phyloP scores from a whole-genome alignment of 2,329 filamentous ascomycete species.

The Magnaporthiopsis poae region DNA sequence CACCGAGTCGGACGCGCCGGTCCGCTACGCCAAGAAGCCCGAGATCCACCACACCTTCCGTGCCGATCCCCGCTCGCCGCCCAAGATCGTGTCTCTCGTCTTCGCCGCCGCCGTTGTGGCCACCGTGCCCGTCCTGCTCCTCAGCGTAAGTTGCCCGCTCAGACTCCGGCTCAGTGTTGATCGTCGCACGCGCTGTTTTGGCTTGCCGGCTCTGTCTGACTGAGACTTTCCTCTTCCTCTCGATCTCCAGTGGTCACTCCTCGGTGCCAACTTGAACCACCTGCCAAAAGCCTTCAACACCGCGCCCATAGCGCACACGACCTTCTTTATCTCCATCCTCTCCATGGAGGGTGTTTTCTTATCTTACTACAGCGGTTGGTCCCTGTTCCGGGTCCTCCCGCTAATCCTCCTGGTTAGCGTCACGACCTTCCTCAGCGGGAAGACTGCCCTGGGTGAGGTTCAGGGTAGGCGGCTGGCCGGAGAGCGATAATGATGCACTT shows the following conservation, averaged over 20 bases:
- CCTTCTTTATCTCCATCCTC: constrained; percentile 81
- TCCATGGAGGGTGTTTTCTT: constrained; percentile 88
- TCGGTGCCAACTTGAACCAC: constrained; percentile 78
- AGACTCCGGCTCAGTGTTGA: not conserved
- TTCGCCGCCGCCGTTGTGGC: constrained; percentile 66
- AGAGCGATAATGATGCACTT: constrained; percentile 38
- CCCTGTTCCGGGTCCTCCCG: constrained; percentile 78
- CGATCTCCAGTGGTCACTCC: constrained; percentile 57
- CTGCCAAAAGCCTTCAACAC: constrained; percentile 62
- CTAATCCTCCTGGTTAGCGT: constrained; percentile 57
- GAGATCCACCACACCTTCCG: constrained; percentile 91
- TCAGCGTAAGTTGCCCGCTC: constrained; percentile 43
- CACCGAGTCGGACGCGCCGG: constrained; percentile 49
- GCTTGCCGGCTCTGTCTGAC: not conserved
- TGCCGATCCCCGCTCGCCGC: constrained; percentile 67
- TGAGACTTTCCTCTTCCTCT: not conserved
- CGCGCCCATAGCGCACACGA: constrained; percentile 68
- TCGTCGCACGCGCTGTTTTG: not conserved
- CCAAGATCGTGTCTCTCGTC: constrained; percentile 65
- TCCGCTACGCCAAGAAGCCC: constrained; percentile 72
- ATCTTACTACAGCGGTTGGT: constrained; percentile 88
- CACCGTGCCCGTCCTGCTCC: constrained; percentile 63
- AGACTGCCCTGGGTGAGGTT: constrained; percentile 83
- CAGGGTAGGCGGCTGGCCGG: constrained; percentile 78
- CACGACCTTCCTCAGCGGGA: constrained; percentile 75